Base-by-base conservation (phyloP, 2,329 filamentous ascomycete genomes). In the Gaeumannomyces sp. region DNA sequence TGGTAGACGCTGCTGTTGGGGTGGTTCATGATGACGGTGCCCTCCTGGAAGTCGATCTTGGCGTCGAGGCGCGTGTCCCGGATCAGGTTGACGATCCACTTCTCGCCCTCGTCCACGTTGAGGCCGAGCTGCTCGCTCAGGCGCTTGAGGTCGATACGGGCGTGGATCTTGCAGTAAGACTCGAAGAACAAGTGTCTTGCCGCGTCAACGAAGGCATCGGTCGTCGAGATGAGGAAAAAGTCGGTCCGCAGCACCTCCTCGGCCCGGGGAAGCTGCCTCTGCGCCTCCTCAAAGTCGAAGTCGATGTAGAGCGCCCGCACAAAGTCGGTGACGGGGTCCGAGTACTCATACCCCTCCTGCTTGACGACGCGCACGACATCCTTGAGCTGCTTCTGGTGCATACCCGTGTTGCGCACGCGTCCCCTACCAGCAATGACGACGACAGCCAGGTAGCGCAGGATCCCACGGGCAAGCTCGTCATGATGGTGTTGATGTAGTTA, bases 11-110 rank as follows among this genome's bases (percentile, higher is more conserved):
- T 97, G 82, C 96, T 95, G 68, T 95, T 94, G 63, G 94, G 95
- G 81, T 99, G 95, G 83, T 99, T 98, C 94, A 99, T 99, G 72
- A 98, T 88, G 64, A 99, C 95, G 64, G 95, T 98, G 75, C 95
- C 95, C 80, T 96, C 92, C 83, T 98, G 92, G 82, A 96, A 97
- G 81, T 99, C 95, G 76, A 98, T 98, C 87, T 99, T 99, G 73
- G 95, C 95, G 75, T 99, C 95, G 68, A 99, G 91, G 68, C 93
- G 87, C 29, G 95, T 99, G 80, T 99, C 95, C 69, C 95, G 90
- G 80, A 99, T 99, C 69, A 99, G 85, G 83, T 99, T 99, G 72
- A 99, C 95, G 74, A 99, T 99, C 95, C 95, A 99, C 84, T 99
- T 99, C 87, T 99, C 95, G 73, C 95, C 95, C 74, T 98, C 95